Evolutionary conservation across 1,139 yeast species (phyloP), one percentile per base, ranked within the genome.

Genomic region (Suhomyces bokatorum): DNA sequence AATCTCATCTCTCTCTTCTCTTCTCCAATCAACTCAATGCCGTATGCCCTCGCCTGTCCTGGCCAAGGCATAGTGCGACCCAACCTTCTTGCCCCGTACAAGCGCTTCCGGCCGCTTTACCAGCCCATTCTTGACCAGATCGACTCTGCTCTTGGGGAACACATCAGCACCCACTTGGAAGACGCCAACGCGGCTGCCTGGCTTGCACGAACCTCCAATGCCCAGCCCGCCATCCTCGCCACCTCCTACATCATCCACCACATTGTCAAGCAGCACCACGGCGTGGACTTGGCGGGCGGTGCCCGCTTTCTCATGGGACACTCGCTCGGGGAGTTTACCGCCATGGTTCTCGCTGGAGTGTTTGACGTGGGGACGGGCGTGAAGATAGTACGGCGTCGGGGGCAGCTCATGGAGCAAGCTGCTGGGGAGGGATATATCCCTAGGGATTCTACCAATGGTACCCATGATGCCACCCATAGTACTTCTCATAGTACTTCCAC

Each of bases 211-310:
- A 80, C 87, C 1, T 62, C 77, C 37, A 73, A 78, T 55, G 85
- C 86, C 13, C 87, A 82, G 63, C 87, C 87, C 1, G 79, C 85
- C 29, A 77, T 82, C 15, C 61, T 82, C 34, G 67, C 79, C 3
- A 64, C 81, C 7, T 70, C 82, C 3, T 69, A 65, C 47, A 62
- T 76, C 8, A 62, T 72, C 13, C 56, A 62, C 47, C 56, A 66
- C 40, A 52, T 72, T 3, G 47, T 74, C 32, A 52, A 60, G 35
- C 48, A 57, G n/a, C 51, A 54, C 6, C 57, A 54, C 42, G 65
- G 59, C 6, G 38, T 62, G 26, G 42, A 44, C 27, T 50, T 71
- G 26, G 56, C 60, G 9, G 41, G 53, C 14, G 48, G 56, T 12
- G 56, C 64, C n/a, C 37, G 49, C 10, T 69, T 52, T 45, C 47